These are phyloP conservation scores for Symbiodinium pilosum DNA, from an alignment of 73 alveolate genomes.

Conservation along the genomic window DNA sequence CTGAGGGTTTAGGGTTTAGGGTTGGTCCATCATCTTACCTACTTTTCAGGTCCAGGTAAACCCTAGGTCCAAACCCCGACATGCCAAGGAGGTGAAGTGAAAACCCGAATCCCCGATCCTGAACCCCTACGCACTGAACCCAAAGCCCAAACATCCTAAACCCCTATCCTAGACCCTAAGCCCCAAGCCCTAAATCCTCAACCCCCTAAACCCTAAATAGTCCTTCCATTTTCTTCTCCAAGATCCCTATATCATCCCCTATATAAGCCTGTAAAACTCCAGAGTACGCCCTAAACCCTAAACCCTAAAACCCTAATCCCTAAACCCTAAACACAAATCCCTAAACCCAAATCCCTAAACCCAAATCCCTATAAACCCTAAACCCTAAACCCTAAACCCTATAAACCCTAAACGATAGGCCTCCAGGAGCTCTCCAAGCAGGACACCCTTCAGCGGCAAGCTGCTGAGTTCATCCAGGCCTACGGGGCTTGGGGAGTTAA, in stretches of 20 bases:
- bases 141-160: too few species aligned
- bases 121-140: too few species aligned
- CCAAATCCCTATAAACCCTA: not conserved
- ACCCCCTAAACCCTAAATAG: too few species aligned
- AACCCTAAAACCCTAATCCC: not conserved
- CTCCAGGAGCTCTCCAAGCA: not conserved
- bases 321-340: not conserved
- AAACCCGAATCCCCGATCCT: too few species aligned
- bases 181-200: not conserved
- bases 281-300: not conserved
- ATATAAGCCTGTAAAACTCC: not conserved
- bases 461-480: constrained; percentile 58
- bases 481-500: not conserved
- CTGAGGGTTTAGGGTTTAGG: too few species aligned
- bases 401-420: not conserved
- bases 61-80: too few species aligned
- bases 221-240: too few species aligned
- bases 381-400: not conserved
- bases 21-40: too few species aligned
- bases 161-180: not conserved
- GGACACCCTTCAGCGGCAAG: constrained; percentile 40
- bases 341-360: not conserved
- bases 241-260: too few species aligned
- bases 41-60: too few species aligned
- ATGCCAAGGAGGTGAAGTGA: too few species aligned